Base-by-base conservation (phyloP, 2,329 filamentous ascomycete species). In the Penicillium sp. region DNA sequence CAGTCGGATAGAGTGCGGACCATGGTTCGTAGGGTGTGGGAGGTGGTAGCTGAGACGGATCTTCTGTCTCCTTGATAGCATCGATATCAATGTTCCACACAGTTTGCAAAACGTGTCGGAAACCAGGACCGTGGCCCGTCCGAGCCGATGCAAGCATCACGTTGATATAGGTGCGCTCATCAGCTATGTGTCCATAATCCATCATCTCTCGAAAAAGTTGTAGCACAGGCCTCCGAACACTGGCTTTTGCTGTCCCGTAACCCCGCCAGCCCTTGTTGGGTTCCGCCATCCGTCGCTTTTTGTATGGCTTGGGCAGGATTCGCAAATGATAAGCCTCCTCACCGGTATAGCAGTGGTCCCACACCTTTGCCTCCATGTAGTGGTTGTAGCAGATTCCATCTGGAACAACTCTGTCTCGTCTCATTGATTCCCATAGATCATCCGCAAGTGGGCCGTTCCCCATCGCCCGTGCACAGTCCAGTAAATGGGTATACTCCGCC, bases 1-100 rank as follows among this genome's bases (percentile, higher is more conserved):
- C 60, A 0, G 83, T 85, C 2, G 90, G 90, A 50, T 79, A 76
- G 31, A 88, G 71, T 8, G 84, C 81, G 1, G 84, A 87, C 27
- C 79, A 76, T 0, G 63, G 65, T 1, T 76, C 68, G 44, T 84
- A 80, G 1, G 68, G 65, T 29, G 68, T 76, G n/a, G 77, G 71
- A 1, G 69, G 68, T 13, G 71, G 66, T 19, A 74, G 58, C 5
- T 61, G 59, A n/a, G 65, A 66, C 45, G 68, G 65, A 44, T 76
- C 74, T 10, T 70, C 61, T 22, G 66, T 68, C 3, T 60, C 57
- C 54, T 75, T 62, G 24, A 84, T 65, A 3, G 66, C 66, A 48
- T 79, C 72, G 3, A 81, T 72, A 58, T 84, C 77, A 43, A 87
- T 75, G 33, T 79, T 77, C 84, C 84, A 87, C 3, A 82, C 78